Evolutionary conservation across 306 rosid species (phyloP), one percentile per base, ranked within the genome.

Genomic region (Sindora glabra): DNA sequence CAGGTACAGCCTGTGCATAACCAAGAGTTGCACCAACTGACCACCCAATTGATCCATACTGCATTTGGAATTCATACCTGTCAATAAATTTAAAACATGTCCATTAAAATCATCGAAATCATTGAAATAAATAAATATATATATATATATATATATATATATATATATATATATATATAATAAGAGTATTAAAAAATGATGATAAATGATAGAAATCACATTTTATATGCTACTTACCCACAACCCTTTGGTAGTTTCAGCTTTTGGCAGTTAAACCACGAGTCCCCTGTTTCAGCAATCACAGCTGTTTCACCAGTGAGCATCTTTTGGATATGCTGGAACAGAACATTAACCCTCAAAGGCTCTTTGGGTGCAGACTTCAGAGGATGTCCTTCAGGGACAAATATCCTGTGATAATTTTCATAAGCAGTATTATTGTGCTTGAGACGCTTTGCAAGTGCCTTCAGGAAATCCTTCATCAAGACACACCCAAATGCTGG

Each of bases 11-110:
- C n/a, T n/a, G n/a, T n/a, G n/a, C n/a, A n/a, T n/a, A n/a, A n/a
- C n/a, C n/a, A n/a, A n/a, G n/a, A n/a, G n/a, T n/a, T n/a, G n/a
- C n/a, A n/a, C n/a, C n/a, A n/a, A n/a, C n/a, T n/a, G n/a, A n/a
- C n/a, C n/a, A n/a, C n/a, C n/a, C n/a, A n/a, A n/a, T n/a, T n/a
- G n/a, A n/a, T n/a, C n/a, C n/a, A n/a, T n/a, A n/a, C 54, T 82
- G 89, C 86, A 83, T 79, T 64, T 83, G 90, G 65, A 84, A 84
- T 70, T 84, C 90, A 27, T 84, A 84, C 49, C 89, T 83, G 52
- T 55, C 66, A 58, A 37, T 14, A 65, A 40, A 25, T 16, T 25
- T 14, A 25, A 4, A n/a, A 3, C 36, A n/a, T 36, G 12, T 34
- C 16, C 22, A 51, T 59, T 59, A 71, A 34, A 46, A 67, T 30